Base-by-base conservation (phyloP, 352 stramenopile species). In the Pythium phragmiticola region DNA sequence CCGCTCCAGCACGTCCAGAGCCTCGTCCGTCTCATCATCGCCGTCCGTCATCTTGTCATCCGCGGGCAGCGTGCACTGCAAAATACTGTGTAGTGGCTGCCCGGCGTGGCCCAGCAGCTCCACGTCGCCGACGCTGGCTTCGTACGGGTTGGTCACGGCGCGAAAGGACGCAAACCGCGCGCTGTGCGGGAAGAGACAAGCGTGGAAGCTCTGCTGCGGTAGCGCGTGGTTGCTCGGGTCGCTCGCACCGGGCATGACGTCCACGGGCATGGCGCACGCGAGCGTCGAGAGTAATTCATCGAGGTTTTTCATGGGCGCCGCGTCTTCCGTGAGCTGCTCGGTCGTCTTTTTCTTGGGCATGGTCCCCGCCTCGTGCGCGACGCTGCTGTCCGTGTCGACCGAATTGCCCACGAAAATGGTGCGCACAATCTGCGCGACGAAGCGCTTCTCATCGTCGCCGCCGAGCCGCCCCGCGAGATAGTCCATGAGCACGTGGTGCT, bases 151-250 rank as follows among this genome's bases (percentile, higher is more conserved):
- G 12, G 96, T 94, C 19, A 96, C 85, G 37, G 78, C 78, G 30
- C 95, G 81, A 63, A 96, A 87, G 0, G 76, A 84, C 46, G 83
- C 72, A 68, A 96, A 98, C 21, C 84, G 74, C 8, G 74, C 74
- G 17, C 83, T 87, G 42, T 88, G 76, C 16, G 90, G 96, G 49
- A 99, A 88, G 9, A 99, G 62, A 74, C 90, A 98, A 23, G 80
- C 79, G 71, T 99, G 96, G 34, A 99, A 82, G 14, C 95, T 96
- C 70, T 98, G 89, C 75, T 99, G 96, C 12, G 96, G 95, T 69
- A 98, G 83, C 47, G 80, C 77, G 58, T 89, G 87, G 66, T 90
- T 92, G 65, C 80, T 96, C 2, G 95, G 95, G 72, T 98, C 95
- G 39, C 73, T 77, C 23, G 73, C 68, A 28, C 93, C 92, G 1